Conservation (phyloP, 2,329 filamentous ascomycete genomes). For the Diplocarpon rosae region DNA sequence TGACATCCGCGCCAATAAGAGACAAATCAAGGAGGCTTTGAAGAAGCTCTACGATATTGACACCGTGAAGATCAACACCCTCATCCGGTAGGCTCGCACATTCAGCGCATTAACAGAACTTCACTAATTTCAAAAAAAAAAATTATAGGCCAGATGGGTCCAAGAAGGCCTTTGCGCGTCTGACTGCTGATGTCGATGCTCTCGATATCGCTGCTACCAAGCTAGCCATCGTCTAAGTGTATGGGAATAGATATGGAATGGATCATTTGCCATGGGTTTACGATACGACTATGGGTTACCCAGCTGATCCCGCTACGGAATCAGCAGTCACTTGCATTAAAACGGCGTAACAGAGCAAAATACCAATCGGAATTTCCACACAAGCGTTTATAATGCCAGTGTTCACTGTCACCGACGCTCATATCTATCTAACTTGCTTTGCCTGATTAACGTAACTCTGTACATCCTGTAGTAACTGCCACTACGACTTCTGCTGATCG, state of each 20-base stretch:
- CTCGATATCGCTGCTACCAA: slow-evolving; percentile 99
- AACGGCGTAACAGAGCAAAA: slow-evolving; percentile 25
- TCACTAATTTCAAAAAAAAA: slow-evolving; percentile 11
- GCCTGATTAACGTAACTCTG: too few relatives aligned
- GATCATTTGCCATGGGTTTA: slow-evolving; percentile 26
- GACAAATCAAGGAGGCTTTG: slow-evolving; percentile 94
- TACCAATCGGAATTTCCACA: slow-evolving; percentile 22
- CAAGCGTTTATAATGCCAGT: slow-evolving; percentile 18
- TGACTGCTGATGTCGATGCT: slow-evolving; percentile 93
- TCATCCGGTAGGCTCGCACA: slow-evolving; percentile 66
- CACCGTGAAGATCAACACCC: slow-evolving; percentile 97
- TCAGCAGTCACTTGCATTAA: slow-evolving; percentile 24
- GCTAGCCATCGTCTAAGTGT: slow-evolving; percentile 84
- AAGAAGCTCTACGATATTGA: slow-evolving; percentile 99
- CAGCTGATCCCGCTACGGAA: slow-evolving; percentile 17
- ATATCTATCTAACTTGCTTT: neutral
- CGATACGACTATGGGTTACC: slow-evolving; percentile 19
- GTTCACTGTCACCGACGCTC: neutral
- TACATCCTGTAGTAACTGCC: neutral
- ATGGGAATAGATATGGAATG: slow-evolving; percentile 34
- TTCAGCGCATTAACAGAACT: neutral
- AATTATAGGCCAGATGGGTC: slow-evolving; percentile 70
- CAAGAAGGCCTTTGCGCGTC: slow-evolving; percentile 97
- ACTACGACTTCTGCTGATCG: too few relatives aligned
- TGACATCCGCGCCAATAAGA: slow-evolving; percentile 97